Base-by-base conservation (phyloP, 305 asterid genomes). In the Fraxinus greggii region DNA sequence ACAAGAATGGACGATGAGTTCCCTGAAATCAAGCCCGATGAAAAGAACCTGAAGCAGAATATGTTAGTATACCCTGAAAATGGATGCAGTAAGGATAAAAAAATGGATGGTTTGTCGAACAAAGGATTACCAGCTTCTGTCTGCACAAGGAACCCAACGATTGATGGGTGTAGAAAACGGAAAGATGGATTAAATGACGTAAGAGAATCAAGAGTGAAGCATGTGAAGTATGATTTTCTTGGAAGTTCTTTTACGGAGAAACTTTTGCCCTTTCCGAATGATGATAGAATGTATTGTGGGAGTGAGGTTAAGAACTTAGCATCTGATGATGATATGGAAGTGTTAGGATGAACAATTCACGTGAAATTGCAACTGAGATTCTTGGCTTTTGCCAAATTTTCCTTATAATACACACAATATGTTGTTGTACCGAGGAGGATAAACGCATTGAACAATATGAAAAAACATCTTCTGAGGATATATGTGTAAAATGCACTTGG, bases 151-250 rank as follows among this genome's bases (percentile, higher is more conserved):
- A 67, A 48, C 33, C 42, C 63, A 38, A 33, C 69, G 35, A 73
- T n/a, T 4, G 90, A 84, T 28, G 83, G 83, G 26, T 79, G 87
- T 23, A 88, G 88, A 78, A 92, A 92, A 72, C 97, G 94, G 63
- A 91, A 92, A 83, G 93, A 84, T 83, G 84, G 85, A 80, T 48
- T 42, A 69, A 80, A 81, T 38, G 89, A 86, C 42, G 42, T 54
- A 3, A 79, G 72, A 6, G 94, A 88, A 84, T 77, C 86, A 12
- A 81, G 77, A 31, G 69, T 79, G 40, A 92, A 92, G 90, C 90
- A 84, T 82, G 70, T 84, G n/a, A 93, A 87, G 91, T 88, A 81
- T 1, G 82, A 84, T 42, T 73, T 65, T 75, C 79, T 40, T 59
- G 90, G 86, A 67, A 75, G 51, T 80, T 40, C 83, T 24, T 48